Conservation (phyloP, 139 green algal genomes). For the Pseudopediastrum boryanum region DNA sequence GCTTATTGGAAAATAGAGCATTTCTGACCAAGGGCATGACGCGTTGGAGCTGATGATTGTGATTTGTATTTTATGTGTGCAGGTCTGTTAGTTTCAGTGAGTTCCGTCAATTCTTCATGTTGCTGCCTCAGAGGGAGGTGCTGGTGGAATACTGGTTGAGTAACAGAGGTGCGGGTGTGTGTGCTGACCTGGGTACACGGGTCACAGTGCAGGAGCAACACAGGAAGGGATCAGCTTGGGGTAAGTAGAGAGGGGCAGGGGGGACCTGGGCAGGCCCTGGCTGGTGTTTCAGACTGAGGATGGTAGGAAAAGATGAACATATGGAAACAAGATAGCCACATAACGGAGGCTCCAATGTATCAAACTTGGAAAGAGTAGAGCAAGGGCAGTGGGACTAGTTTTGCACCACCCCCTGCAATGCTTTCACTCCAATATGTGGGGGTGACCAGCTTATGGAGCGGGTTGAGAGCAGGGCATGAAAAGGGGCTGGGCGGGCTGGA, state of each 20-base stretch:
- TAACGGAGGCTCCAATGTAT: background rate
- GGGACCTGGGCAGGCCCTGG: too few species aligned
- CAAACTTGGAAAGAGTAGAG: background rate
- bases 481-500: background rate
- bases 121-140: slow-evolving; percentile 62
- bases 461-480: background rate
- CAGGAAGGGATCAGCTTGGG: background rate
- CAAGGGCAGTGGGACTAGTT: background rate
- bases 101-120: slow-evolving; percentile 73
- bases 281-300: background rate
- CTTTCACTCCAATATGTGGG: background rate
- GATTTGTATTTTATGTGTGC: background rate
- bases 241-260: background rate
- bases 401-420: background rate
- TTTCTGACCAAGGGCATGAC: too few species aligned
- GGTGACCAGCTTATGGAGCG: background rate
- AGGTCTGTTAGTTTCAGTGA: slow-evolving; percentile 53
- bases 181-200: slow-evolving; percentile 21
- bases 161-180: slow-evolving; percentile 19
- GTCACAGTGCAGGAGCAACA: background rate
- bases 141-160: slow-evolving; percentile 58
- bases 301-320: background rate
- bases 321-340: background rate
- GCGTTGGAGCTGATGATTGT: too few species aligned
- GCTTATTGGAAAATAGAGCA: too few species aligned